Evolutionary conservation across 306 rosid genomes (phyloP), one percentile per base, ranked within the genome.

Genomic region (Herpetospermum pedunculosum): DNA sequence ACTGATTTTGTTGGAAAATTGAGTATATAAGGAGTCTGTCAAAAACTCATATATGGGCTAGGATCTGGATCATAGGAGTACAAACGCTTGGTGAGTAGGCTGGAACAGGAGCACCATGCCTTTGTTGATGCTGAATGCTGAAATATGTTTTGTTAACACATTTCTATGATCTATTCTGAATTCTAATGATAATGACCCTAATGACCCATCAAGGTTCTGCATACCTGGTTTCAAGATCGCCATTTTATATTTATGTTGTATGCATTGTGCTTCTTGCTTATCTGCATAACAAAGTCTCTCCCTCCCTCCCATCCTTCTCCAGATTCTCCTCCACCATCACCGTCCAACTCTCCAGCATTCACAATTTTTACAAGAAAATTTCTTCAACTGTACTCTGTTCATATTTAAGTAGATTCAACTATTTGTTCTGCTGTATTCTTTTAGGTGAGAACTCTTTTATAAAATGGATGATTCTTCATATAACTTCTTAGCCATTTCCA

Each of bases 361-460:
- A 23, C 35, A 67, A 67, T 67, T 67, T 6, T 26, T 23, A 12
- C 18, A 4, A 38, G 52, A 21, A 21, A 21, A 40, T 21, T 38
- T 67, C 35, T 38, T 67, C 72, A 13, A 40, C 18, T 38, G 49
- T 23, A 40, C 72, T 67, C 32, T 67, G 52, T 41, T 67, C 72
- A 67, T 25, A 13, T 67, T 67, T 23, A 63, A 40, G 35, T 41
- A 14, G 21, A 67, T 67, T 38, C 50, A 25, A 63, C 70, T 63
- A 63, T 63, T 67, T 38, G 52, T 67, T 67, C 72, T 67, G 11
- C 52, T 67, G 6, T 67, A 23, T 67, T 21, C 52, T 67, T 25
- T 41, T 67, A 40, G 50, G 35, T 67, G 72, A 67, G 72, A 41
- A 67, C 23, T 12, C 10, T 67, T 41, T 32, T 25, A 30, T 60